Evolutionary conservation across 2,329 filamentous ascomycete genomes (phyloP).

Genomic region (Paraphaeosphaeria minitans): DNA sequence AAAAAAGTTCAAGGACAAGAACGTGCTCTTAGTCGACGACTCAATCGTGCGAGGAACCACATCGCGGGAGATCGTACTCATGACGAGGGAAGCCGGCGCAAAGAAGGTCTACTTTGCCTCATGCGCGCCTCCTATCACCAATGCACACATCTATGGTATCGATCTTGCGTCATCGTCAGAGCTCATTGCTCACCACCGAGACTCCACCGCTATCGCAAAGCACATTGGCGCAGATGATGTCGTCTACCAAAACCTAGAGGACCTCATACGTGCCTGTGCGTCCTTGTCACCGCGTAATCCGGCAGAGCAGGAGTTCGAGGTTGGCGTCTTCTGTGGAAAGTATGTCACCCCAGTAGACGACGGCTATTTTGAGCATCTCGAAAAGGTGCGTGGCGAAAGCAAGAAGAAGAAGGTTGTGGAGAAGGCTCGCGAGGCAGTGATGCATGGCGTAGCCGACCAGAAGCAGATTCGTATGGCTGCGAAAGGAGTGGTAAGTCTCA

Average conservation of each 20-base stretch:
- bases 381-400: conserved; percentile 72
- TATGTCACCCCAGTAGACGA: conserved; percentile 82
- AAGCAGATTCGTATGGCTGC: conserved; percentile 66
- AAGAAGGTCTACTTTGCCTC: conserved; percentile 81
- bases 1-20: conserved; percentile 80
- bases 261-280: conserved; percentile 79
- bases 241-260: conserved; percentile 76
- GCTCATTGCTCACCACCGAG: conserved; percentile 72
- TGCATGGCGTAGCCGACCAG: conserved; percentile 65
- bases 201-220: conserved; percentile 64
- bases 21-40: conserved; percentile 86
- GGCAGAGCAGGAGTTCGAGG: conserved; percentile 73
- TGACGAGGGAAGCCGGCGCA: conserved; percentile 84
- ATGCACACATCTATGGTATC: conserved; percentile 87
- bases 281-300: conserved; percentile 67
- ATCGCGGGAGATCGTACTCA: conserved; percentile 75
- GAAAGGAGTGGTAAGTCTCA: conserved; percentile 58
- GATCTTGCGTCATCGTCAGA: conserved; percentile 74
- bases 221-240: conserved; percentile 77
- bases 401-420: conserved; percentile 70
- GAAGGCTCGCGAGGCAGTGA: conserved; percentile 66
- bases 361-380: conserved; percentile 82
- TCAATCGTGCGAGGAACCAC: conserved; percentile 88
- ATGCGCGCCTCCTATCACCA: conserved; percentile 80
- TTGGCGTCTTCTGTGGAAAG: conserved; percentile 88